Evolutionary conservation across 2,329 filamentous ascomycete genomes (phyloP), one percentile per base, ranked within the genome.

Genomic region (Pseudomassariella vexata): DNA sequence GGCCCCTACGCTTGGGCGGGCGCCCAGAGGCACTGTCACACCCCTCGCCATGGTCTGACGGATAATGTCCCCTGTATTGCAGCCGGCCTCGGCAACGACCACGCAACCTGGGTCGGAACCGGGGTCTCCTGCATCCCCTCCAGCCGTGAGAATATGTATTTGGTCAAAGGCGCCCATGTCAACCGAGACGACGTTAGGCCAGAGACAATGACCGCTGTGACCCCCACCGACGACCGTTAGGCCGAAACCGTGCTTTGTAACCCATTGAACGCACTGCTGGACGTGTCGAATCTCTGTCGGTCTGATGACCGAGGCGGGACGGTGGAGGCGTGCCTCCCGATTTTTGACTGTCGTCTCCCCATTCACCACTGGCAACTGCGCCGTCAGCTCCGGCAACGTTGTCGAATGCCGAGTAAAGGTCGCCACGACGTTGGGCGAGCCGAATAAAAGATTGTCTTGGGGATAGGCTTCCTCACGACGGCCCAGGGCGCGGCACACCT

Each of bases 1-100:
- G 0, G 73, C 67, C 3, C 78, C 77, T 17, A 82, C 74, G 41
- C 75, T 80, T 40, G 77, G 77, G 5, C 77, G 71, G 17, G 73
- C 49, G 3, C 77, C 78, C 3, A 82, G 49, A 0, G 77, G 76
- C 3, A 82, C 66, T 34, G 68, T 72, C 32, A 80, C 1, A 3
- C 66, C 70, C 0, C 41, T 57, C 2, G 36, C 52, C 59, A 68
- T 67, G 22, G 69, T 45, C 31, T 61, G 57, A 14, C 46, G 42
- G 41, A 80, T 43, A 37, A 82, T 70, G 29, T 76, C 67, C 1
- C 61, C 70, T 0, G 66, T 65, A 26, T 59, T 78, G 49, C 73
- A 78, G 30, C 77, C 76, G n/a, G 65, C 57, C 24, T 52, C 73
- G 9, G 54, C 74, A 17, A 79, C 52, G 16, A 77, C 51, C 23